These are phyloP conservation scores for Carallia pectinifolia DNA, from an alignment of 345 rosid species.

Conservation along the genomic window DNA sequence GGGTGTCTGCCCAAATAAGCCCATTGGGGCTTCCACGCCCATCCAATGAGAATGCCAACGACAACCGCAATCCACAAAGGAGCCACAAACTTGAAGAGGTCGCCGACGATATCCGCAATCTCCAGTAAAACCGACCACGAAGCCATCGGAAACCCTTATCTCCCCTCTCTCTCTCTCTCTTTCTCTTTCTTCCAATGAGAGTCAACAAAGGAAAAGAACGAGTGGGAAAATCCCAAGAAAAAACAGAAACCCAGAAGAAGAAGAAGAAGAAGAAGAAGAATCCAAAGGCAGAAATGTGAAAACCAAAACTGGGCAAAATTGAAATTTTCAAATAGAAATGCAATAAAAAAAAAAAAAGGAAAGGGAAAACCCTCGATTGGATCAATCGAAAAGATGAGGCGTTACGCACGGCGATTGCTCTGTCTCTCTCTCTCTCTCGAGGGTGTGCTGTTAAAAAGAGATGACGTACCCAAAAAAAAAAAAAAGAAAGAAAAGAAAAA, in stretches of 20 bases:
- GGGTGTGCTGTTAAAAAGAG: slow-evolving; percentile 21
- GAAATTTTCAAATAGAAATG: too few relatives aligned
- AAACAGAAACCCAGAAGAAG: background rate
- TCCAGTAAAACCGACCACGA: slow-evolving; percentile 46
- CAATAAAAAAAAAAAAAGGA: too few relatives aligned
- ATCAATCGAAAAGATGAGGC: slow-evolving; percentile 29
- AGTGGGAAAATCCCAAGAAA: slow-evolving; percentile 18
- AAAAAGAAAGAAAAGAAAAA: too few relatives aligned
- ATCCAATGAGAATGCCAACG: slow-evolving; percentile 81
- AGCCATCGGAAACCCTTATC: slow-evolving; percentile 37
- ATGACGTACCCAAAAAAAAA: background rate
- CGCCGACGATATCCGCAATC: slow-evolving; percentile 47
- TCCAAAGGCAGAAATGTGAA: too few relatives aligned
- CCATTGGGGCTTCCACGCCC: slow-evolving; percentile 98
- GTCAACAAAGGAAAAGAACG: too few relatives aligned
- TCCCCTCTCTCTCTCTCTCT: too few relatives aligned
- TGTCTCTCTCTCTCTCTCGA: slow-evolving; percentile 17
- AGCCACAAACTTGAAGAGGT: slow-evolving; percentile 46
- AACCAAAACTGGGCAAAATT: too few relatives aligned
- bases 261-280: background rate
- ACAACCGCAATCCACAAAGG: slow-evolving; percentile 89
- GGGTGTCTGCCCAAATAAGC: slow-evolving; percentile 49
- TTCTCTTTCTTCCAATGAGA: too few relatives aligned
- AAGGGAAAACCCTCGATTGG: slow-evolving; percentile 40
- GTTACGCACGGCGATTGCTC: slow-evolving; percentile 37